These are phyloP conservation scores for Geosiphon pyriformis DNA, from an alignment of 192 early-diverging fungal species.

Conservation along the genomic window DNA sequence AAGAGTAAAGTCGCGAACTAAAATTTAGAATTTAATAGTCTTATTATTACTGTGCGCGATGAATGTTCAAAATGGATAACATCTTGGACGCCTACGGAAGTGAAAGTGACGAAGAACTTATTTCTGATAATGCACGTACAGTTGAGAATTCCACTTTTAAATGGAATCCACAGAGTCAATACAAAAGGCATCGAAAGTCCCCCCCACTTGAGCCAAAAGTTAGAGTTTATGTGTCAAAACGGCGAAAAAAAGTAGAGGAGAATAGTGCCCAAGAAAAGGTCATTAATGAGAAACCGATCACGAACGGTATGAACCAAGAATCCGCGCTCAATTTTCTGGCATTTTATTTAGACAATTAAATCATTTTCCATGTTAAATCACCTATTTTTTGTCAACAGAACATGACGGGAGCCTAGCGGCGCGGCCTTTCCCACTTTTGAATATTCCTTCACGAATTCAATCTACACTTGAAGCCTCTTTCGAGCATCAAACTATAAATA, in stretches of 20 bases:
- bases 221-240: conserved; percentile 13
- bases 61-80: no score
- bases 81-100: no score
- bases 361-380: background rate
- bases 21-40: no score
- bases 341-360: background rate
- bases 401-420: background rate
- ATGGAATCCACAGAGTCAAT: no score
- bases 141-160: no score
- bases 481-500: background rate
- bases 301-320: background rate
- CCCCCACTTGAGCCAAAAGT: no score
- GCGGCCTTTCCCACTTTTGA: background rate
- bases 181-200: no score
- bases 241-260: conserved; percentile 2
- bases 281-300: background rate
- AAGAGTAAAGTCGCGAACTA: no score
- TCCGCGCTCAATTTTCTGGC: background rate
- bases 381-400: no score
- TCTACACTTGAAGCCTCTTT: background rate
- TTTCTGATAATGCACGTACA: no score
- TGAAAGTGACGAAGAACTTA: no score
- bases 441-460: conserved; percentile 1
- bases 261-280: background rate
- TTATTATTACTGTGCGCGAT: no score